Base-by-base conservation (phyloP, 1,139 yeast species). In the Debaryomycetaceae sp. region DNA sequence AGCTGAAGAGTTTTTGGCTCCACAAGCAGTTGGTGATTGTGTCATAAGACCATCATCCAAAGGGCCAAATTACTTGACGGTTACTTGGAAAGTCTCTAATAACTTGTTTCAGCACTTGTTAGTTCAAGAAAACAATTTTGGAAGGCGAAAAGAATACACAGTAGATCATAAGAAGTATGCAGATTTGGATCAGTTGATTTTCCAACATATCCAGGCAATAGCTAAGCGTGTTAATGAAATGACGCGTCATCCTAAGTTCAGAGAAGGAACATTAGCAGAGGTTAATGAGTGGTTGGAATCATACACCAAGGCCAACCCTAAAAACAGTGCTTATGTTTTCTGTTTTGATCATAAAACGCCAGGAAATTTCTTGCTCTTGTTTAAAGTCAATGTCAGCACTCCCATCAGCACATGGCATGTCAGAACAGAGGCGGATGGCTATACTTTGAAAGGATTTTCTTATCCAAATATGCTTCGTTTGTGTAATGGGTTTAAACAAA, bases 31-130 rank as follows among this genome's bases (percentile, higher is more conserved):
- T 48, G 99, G 99, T 42, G 97, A 89, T 57, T 81, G 90, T 68
- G 96, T 95, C 31, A 88, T 93, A 46, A 81, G 99, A 55, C 99
- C 98, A 8, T 90, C 97, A 1, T 88, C 96, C 6, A 83, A 85
- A 50, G 99, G 99, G 34, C 76, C 81, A 38, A 87, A 88, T 52
- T 97, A 83, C 63, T 76, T 93, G 55, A 91, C 97, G 2, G 86
- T 91, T 36, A 93, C 99, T 0, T 93, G 99, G 98, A 93, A 93
- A 62, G 91, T 95, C 36, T 93, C 89, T 48, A 93, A 87, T 58
- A 87, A 85, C 60, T 71, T 93, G 52, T 95, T 86, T 68, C 99
- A 95, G 63, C 98, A 93, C 63, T 73, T 95, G 50, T 91, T 90
- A 55, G 87, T 93, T 41, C 76, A 84, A 51, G 99, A 93, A 65